A percentile compares a stretch with the other conserved stretches of the same genome.
phyloP scores from a whole-genome alignment of 176 grass and related monocot species.

The Themeda triandra region DNA sequence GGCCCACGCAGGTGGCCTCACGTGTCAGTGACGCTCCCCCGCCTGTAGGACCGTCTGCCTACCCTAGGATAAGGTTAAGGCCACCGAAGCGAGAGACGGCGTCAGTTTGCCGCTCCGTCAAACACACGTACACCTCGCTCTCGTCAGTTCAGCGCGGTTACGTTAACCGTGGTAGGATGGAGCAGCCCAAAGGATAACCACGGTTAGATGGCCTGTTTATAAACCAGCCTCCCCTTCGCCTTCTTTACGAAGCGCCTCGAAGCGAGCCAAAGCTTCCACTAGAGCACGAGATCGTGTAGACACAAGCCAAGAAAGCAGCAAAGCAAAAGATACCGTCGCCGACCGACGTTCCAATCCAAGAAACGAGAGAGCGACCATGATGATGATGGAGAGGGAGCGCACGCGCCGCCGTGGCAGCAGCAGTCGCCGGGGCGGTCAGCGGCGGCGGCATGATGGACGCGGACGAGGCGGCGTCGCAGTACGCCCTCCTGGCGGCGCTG shows the following conservation, averaged over 20 bases:
- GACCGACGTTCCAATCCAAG: neutral
- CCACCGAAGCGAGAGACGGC: slow-evolving; percentile 25
- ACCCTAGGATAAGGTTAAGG: neutral
- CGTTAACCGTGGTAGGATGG: slow-evolving; percentile 4
- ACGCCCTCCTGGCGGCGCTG: slow-evolving; percentile 36
- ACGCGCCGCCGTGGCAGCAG: slow-evolving; percentile 66
- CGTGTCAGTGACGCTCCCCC: neutral
- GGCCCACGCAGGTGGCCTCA: neutral
- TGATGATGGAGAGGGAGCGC: slow-evolving; percentile 65
- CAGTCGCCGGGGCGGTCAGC: slow-evolving; percentile 27
- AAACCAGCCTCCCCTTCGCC: slow-evolving; percentile 6
- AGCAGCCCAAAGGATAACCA: slow-evolving; percentile 7
- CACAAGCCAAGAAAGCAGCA: neutral
- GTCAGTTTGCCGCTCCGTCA: slow-evolving; percentile 36
- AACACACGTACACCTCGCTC: neutral
- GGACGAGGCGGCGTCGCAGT: slow-evolving; percentile 39
- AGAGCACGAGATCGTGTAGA: slow-evolving; percentile 5
- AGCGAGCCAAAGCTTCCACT: neutral
- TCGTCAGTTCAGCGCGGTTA: neutral
- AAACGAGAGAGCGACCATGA: neutral
- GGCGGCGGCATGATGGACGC: neutral
- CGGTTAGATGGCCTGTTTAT: slow-evolving; percentile 49
- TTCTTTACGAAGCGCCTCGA: neutral
- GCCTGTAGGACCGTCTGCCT: neutral
- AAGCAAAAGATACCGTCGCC: neutral